Base-by-base conservation (phyloP, 2,329 filamentous ascomycete species). In the Xylaria sp. region DNA sequence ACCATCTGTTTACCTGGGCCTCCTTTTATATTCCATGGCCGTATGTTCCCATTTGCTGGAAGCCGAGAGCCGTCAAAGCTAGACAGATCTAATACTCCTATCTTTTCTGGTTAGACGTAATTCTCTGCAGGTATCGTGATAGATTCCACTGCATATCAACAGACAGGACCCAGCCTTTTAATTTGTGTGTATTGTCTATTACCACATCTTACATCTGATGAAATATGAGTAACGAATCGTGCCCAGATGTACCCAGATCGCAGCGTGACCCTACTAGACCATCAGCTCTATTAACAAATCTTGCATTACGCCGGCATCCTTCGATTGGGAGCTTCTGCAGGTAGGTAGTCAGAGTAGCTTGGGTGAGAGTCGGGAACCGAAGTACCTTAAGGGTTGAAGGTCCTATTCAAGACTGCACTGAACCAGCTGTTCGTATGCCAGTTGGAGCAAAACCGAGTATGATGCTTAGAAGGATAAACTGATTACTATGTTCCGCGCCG, bases 21-120 rank as follows among this genome's bases (percentile, higher is more conserved):
- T 57, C 56, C 44, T 41, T 63, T 25, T 48, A 44, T 34, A 18
- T 28, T 44, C 59, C 41, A 50, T 62, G 34, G 52, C 61, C 31
- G 44, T n/a, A 54, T 55, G 59, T 7, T 37, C 46, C 34, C n/a
- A 15, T 18, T 7, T 5, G 18, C 56, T 54, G 50, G 61, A 57
- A 50, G n/a, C 54, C 44, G 54, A 20, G 41, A 23, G 23, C 44
- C 59, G 59, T 58, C 67, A 66, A 69, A 63, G 34, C 66, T 65
- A 51, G 56, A 56, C 56, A 68, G 61, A 28, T 52, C 28, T n/a
- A 18, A 52, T 63, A 57, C 63, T 66, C 63, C 67, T 69, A 52
- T 55, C 58, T 50, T 50, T 66, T 69, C 46, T 28, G 51, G 64
- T 46, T 61, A 67, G 60, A 28, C 64, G 46, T 50, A 58, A 66